Base-by-base conservation (phyloP, 2,329 filamentous ascomycete species). In the Canariomyces notabilis region DNA sequence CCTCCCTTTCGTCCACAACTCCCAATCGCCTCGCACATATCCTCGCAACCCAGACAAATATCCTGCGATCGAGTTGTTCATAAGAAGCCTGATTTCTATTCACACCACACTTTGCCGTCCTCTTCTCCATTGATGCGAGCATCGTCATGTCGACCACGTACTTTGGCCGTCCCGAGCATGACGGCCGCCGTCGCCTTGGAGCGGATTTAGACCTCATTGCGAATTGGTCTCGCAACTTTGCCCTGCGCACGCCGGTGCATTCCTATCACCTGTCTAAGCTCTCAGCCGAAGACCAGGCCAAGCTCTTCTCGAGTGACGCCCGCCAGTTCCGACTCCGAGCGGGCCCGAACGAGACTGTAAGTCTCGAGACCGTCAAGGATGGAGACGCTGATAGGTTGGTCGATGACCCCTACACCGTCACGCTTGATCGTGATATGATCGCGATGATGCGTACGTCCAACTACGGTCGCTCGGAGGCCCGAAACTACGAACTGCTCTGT, bases 171-270 rank as follows among this genome's bases (percentile, higher is more conserved):
- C 32, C 22, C 11, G 50, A 57, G 44, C 41, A 38, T 20, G 46
- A 48, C 42, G 51, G 44, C 20, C 54, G 50, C 36, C 47, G n/a
- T n/a, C n/a, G 38, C 26, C 52, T 58, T 11, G 53, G 48, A 16
- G 48, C 46, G 5, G 53, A 57, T 32, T 37, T 58, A 16, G 31
- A 42, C 11, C 44, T 55, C 2, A 22, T 58, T 9, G 53, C 41
- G 18, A 56, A 58, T 21, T 58, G 55, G 55, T 35, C 45, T 6
- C 22, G 31, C 11, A 35, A 37, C 16, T 48, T 51, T 14, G 41
- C 44, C 11, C 11, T 31, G 1, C 44, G 37, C 18, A 34, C 43
- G 2, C 44, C 47, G 15, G 16, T 47, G 7, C 47, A 36, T 19
- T 48, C 46, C 8, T 52, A 47, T 36, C 34, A 48, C 16, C 44